Base-by-base conservation (phyloP, 768 basidiomycete species). In the Termitomyces sp. region DNA sequence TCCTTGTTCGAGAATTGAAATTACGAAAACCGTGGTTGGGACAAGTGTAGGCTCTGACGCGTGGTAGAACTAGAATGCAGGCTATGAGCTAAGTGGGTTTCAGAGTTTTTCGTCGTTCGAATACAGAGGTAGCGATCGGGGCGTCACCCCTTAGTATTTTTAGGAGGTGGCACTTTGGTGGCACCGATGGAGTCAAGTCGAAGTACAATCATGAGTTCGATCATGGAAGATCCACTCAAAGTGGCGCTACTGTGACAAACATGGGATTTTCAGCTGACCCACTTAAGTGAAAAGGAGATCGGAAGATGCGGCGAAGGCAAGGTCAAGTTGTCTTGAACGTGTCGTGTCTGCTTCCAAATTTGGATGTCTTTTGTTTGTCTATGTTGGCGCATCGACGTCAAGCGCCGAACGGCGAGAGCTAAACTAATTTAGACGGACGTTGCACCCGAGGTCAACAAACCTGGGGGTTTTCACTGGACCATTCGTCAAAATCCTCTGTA, bases 291-390 rank as follows among this genome's bases (percentile, higher is more conserved):
- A 13, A 48, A 51, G 24, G 26, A 36, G 26, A 18, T 12, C 12
- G 18, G 26, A 51, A 37, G 26, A 30, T 27, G 5, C 1, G 7
- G 20, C 37, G 8, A 42, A 33, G 40, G 9, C 39, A 16, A 40
- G 42, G 40, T 33, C 30, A 1, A 44, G 20, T 2, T 22, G 49
- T 36, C 9, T 3, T 20, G 27, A 3, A 10, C 34, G 2, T 10
- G 4, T 36, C 22, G 22, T 26, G 16, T 24, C n/a, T 20, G 16
- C 22, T 5, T 53, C 54, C 34, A 7, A 37, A 60, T 47, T 46
- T 56, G 50, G 55, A 13, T 9, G 6, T 5, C 9, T 26, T 36
- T 50, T 62, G 34, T 30, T 62, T 62, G 57, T 45, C 30, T 16
- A 6, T 59, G 44, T 58, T 62, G 24, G 22, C 27, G 22, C 3